phyloP scores from a whole-genome alignment of 2,329 filamentous ascomycete genomes.

The Uncinocarpus reesii region DNA sequence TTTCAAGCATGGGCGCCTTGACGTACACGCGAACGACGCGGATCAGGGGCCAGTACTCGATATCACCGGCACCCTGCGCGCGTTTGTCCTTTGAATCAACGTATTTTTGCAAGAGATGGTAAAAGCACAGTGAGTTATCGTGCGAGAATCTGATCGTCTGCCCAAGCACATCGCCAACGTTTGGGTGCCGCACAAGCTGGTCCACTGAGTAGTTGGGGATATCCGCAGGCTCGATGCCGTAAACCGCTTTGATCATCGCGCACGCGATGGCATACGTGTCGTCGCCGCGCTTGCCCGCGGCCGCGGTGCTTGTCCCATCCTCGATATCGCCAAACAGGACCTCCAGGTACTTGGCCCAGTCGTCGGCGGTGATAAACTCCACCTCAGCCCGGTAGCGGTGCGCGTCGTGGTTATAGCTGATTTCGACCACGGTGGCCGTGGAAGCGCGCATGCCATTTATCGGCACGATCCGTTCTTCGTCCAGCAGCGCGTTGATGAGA shows the following conservation, averaged over 20 bases:
- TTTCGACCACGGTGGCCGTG: constrained; percentile 52
- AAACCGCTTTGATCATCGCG: constrained; percentile 35
- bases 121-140: constrained; percentile 34
- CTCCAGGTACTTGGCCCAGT: constrained; percentile 46
- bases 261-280: constrained; percentile 34
- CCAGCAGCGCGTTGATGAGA: constrained; percentile 53
- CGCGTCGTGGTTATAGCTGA: constrained; percentile 45
- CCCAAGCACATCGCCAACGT: constrained; percentile 40
- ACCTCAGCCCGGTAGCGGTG: constrained; percentile 47
- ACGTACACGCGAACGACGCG: constrained; percentile 39
- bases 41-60: constrained; percentile 36
- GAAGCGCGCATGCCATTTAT: constrained; percentile 53
- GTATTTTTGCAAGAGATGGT: constrained; percentile 39
- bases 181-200: constrained; percentile 35
- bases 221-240: constrained; percentile 30
- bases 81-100: constrained; percentile 38
- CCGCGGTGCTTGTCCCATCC: constrained; percentile 30
- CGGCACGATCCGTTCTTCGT: constrained; percentile 48
- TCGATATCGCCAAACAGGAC: constrained; percentile 40
- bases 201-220: constrained; percentile 30
- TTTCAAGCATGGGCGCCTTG: constrained; percentile 43
- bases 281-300: neutral
- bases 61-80: neutral
- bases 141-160: constrained; percentile 34
- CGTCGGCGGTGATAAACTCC: constrained; percentile 45